Percentiles rank a stretch among this genome's conserved stretches.
Conservation (phyloP, 805 yeast species). For the Ogataea populi-albae region DNA sequence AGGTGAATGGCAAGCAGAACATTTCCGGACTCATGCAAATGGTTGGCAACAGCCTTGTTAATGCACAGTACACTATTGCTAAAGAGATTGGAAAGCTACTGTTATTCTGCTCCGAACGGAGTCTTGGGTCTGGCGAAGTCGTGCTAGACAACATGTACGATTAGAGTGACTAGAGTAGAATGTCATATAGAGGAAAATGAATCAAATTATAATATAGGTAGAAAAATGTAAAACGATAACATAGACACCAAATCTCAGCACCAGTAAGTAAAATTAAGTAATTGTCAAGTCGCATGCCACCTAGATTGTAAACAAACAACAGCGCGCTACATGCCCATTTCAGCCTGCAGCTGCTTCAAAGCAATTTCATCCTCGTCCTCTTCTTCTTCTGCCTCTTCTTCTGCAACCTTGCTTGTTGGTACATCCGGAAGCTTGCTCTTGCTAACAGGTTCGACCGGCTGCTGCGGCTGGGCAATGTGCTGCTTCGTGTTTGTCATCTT, state of each 20-base stretch:
- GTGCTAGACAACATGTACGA: conserved; percentile 53
- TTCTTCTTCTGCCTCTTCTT: conserved; percentile 48
- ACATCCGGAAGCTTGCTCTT: conserved; percentile 45
- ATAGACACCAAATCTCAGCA: conserved; percentile 1
- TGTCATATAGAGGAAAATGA: not conserved
- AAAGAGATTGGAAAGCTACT: conserved; percentile 53
- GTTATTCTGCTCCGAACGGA: conserved; percentile 51
- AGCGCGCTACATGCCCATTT: conserved; percentile 70
- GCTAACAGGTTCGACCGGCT: conserved; percentile 25
- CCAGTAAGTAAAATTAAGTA: conserved; percentile 1
- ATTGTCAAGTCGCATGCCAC: not conserved
- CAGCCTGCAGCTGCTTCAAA: conserved; percentile 75
- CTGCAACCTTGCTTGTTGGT: conserved; percentile 39
- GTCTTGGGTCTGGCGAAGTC: conserved; percentile 46
- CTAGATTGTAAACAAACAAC: conserved; percentile 2
- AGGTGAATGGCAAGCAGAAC: conserved; percentile 43
- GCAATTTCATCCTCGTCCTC: conserved; percentile 86
- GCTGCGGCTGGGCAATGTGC: conserved; percentile 21
- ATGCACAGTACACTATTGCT: conserved; percentile 55
- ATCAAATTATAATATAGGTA: conserved; percentile 1
- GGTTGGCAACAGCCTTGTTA: conserved; percentile 39
- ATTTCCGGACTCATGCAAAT: conserved; percentile 54
- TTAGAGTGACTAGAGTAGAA: conserved; percentile 2
- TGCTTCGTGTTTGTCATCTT: conserved; percentile 48
- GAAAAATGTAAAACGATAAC: conserved; percentile 1